Base-by-base conservation (phyloP, 2,329 filamentous ascomycete genomes). In the Paracoccidioides brasiliensis region DNA sequence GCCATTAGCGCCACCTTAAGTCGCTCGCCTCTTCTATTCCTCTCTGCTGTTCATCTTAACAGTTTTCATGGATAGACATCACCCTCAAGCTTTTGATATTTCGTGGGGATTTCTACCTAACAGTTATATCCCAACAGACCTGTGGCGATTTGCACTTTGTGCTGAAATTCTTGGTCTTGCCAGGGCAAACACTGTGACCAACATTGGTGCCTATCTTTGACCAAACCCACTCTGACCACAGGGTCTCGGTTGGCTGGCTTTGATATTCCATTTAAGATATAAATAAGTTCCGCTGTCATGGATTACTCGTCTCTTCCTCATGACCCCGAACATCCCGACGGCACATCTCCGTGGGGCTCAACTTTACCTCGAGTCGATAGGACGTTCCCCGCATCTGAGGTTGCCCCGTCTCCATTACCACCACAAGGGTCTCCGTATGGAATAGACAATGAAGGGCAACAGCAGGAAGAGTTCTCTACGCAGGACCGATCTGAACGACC, bases 331-430 rank as follows among this genome's bases (percentile, higher is more conserved):
- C 75, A 80, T 64, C 77, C 79, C 46, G 74, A 74, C 40, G 82
- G 77, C 54, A 63, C 74, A 55, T 84, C 82, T 40, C 84, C 84
- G 54, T 87, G 84, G 84, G 77, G 72, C 28, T 82, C 78, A 9
- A 76, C 76, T 12, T 79, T 80, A 53, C 80, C 80, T 56, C 75
- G 68, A 75, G 62, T 77, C 69, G 67, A 78, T 69, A 67, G 74
- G 73, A 66, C 64, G 6, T 72, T 71, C 60, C 58, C 67, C 55
- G 57, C 68, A 56, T 63, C 68, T 45, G 70, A 74, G 48, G 67
- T 70, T 53, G 69, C 73, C 52, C 64, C 74, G 14, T 72, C 74
- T 38, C 71, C 73, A 44, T 64, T 72, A 60, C 66, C 72, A 51
- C 64, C 67, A 49, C 68, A 68, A 46, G 66, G 66, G 37, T 68